A percentile compares a stretch with the other conserved stretches of the same genome.
Conservation (phyloP, 345 rosid species). For the Populus simonii region DNA sequence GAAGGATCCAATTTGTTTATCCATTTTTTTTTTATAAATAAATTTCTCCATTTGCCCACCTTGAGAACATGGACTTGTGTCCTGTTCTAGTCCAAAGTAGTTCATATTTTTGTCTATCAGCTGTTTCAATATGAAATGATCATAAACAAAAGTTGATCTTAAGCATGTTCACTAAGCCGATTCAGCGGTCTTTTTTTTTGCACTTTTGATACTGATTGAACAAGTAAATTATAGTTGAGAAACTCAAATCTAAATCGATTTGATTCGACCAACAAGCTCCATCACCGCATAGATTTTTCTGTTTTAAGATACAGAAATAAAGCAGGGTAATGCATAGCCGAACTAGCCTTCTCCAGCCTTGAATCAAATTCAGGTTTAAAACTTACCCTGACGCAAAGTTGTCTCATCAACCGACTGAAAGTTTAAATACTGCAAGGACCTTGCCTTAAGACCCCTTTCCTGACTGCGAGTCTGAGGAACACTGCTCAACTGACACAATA, state of each 20-base stretch:
- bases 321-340: too few relatives aligned
- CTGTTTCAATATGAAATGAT: not conserved
- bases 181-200: not conserved
- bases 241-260: not conserved
- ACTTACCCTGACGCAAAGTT: too few relatives aligned
- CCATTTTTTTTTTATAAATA: constrained; percentile 25
- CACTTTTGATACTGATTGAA: not conserved
- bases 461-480: too few relatives aligned
- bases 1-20: constrained; percentile 36
- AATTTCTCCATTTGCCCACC: not conserved
- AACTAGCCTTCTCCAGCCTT: too few relatives aligned
- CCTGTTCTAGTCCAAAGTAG: not conserved
- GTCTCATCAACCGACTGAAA: too few relatives aligned
- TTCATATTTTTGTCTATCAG: not conserved
- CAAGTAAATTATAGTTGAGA: not conserved
- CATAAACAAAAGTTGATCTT: not conserved
- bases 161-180: not conserved
- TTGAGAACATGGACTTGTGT: not conserved
- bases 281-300: too few relatives aligned
- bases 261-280: too few relatives aligned
- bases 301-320: too few relatives aligned
- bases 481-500: too few relatives aligned
- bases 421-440: too few relatives aligned
- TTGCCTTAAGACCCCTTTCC: too few relatives aligned
- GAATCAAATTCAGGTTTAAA: too few relatives aligned